Conservation (phyloP, 139 green algal genomes). For the Spirogloea muscicola region DNA sequence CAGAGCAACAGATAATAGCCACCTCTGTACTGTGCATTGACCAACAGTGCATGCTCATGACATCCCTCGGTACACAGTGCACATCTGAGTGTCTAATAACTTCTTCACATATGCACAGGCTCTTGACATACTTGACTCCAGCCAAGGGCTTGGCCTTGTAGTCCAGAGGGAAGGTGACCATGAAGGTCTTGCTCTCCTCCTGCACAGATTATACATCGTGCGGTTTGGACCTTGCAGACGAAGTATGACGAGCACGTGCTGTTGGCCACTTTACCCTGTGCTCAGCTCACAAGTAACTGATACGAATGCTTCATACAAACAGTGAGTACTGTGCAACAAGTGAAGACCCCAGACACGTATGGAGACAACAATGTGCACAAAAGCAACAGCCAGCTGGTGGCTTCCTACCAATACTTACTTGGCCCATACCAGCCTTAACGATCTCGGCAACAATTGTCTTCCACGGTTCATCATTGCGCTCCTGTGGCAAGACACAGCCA, state of each 20-base stretch:
- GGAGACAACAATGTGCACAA: background rate
- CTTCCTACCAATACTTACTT: slow-evolving; percentile 3
- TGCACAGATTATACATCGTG: background rate
- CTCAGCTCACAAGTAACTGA: background rate
- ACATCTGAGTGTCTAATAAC: background rate
- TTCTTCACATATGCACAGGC: background rate
- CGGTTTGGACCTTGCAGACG: too few relatives aligned
- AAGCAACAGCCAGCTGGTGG: background rate
- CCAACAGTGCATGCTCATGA: too few relatives aligned
- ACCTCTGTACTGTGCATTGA: too few relatives aligned
- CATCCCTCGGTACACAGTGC: too few relatives aligned
- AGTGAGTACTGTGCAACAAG: background rate
- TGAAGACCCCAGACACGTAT: background rate
- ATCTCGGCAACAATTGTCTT: slow-evolving; percentile 46
- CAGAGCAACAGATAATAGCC: background rate
- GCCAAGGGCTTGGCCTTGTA: slow-evolving; percentile 40
- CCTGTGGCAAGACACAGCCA: too few relatives aligned
- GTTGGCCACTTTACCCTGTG: background rate
- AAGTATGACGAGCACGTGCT: too few relatives aligned
- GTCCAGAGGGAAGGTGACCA: slow-evolving; percentile 29
- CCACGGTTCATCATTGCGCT: slow-evolving; percentile 42
- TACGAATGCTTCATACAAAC: background rate
- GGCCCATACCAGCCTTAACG: slow-evolving; percentile 33
- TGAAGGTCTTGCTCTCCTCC: slow-evolving; percentile 49
- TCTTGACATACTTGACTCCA: slow-evolving; percentile 23